Evolutionary conservation across 495 filamentous ascomycete species (phyloP).

Genomic region (Neurospora hispaniola): DNA sequence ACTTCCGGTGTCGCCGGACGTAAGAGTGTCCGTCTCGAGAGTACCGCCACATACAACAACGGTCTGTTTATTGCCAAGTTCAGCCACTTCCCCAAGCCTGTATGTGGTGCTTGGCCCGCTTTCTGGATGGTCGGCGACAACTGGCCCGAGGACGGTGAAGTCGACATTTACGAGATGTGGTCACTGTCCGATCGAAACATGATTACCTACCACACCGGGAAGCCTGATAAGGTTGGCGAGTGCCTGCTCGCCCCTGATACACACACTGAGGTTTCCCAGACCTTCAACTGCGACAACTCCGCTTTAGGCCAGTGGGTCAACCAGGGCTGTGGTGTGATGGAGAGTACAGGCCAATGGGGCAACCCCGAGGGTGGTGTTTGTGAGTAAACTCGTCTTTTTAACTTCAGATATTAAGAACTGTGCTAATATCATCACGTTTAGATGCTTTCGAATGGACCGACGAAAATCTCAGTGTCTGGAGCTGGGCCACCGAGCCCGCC

Average conservation of each 20-base stretch:
- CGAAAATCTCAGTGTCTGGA: slow-evolving; percentile 59
- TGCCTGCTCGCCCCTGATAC: slow-evolving; percentile 41
- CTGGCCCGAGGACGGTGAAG: slow-evolving; percentile 75
- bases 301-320: slow-evolving; percentile 18
- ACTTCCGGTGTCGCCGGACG: slow-evolving; percentile 37
- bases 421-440: slow-evolving; percentile 1
- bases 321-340: slow-evolving; percentile 27
- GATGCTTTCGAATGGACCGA: slow-evolving; percentile 64
- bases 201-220: slow-evolving; percentile 62
- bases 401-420: not conserved
- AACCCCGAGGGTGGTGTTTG: slow-evolving; percentile 55
- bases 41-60: slow-evolving; percentile 50
- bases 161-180: slow-evolving; percentile 84
- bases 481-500: slow-evolving; percentile 46
- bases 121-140: slow-evolving; percentile 62
- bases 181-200: slow-evolving; percentile 52
- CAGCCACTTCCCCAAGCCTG: slow-evolving; percentile 54
- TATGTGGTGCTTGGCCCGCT: slow-evolving; percentile 52
- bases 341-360: slow-evolving; percentile 49
- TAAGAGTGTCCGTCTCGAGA: slow-evolving; percentile 56
- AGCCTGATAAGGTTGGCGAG: slow-evolving; percentile 44
- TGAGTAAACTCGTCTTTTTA: slow-evolving; percentile 1
- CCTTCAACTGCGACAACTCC: slow-evolving; percentile 45
- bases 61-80: slow-evolving; percentile 65
- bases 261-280: slow-evolving; percentile 38